These are phyloP conservation scores for Groenewaldozyma sp. DNA, from an alignment of 1,139 yeast species.

Conservation along the genomic window DNA sequence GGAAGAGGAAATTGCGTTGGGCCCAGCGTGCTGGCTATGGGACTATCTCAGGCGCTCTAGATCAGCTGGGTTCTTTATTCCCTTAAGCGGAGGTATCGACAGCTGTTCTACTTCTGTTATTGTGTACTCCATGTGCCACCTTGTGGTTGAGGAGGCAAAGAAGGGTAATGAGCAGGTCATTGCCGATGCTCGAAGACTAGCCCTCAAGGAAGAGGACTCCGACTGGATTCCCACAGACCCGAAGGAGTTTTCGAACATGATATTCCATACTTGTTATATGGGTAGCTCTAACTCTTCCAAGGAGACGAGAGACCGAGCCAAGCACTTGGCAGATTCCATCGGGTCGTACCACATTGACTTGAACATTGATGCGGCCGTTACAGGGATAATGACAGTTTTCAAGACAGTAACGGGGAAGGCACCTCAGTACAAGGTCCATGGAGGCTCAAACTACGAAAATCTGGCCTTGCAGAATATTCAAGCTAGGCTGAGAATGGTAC, in stretches of 20 bases:
- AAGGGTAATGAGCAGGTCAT: conserved; percentile 67
- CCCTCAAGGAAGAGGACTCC: conserved; percentile 38
- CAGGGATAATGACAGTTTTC: conserved; percentile 64
- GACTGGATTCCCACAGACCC: conserved; percentile 66
- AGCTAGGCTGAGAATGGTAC: conserved; percentile 90
- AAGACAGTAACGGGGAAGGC: conserved; percentile 83
- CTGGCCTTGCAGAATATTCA: conserved; percentile 92
- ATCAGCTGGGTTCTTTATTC: conserved; percentile 85
- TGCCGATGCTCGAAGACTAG: conserved; percentile 57
- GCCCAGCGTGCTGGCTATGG: conserved; percentile 99
- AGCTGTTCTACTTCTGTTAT: conserved; percentile 96
- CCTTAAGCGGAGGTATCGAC: conserved; percentile 95
- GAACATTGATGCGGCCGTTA: conserved; percentile 80
- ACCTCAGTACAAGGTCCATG: conserved; percentile 85
- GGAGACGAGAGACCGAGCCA: conserved; percentile 84
- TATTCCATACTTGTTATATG: conserved; percentile 90
- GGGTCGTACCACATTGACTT: conserved; percentile 88
- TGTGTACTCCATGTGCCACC: conserved; percentile 86
- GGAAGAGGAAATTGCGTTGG: conserved; percentile 92
- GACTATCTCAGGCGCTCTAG: conserved; percentile 86
- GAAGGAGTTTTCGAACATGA: conserved; percentile 59
- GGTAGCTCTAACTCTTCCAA: conserved; percentile 86
- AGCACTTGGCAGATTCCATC: conserved; percentile 57
- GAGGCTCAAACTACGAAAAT: conserved; percentile 87
- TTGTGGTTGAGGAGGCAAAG: conserved; percentile 61